These are phyloP conservation scores for Paraleonurus japonicus DNA, from an alignment of 257 asterid genomes.

Conservation along the genomic window DNA sequence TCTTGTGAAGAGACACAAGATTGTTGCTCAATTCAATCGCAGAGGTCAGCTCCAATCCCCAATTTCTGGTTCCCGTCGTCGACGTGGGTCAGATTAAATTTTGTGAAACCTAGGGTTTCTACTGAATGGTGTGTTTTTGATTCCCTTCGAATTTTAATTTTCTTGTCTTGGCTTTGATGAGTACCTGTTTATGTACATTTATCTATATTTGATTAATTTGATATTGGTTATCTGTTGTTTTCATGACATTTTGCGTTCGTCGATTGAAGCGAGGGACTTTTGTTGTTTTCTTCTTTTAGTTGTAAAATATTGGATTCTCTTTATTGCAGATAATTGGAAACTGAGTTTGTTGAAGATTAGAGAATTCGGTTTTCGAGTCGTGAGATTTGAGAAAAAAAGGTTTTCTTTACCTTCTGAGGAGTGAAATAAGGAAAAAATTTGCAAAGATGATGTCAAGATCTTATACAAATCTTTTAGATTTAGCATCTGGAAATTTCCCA, in stretches of 20 bases:
- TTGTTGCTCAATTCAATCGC: conserved; percentile 38
- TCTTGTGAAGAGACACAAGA: conserved; percentile 30
- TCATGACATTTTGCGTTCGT: conserved; percentile 14
- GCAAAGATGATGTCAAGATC: conserved; percentile 84
- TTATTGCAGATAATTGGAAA: conserved; percentile 45
- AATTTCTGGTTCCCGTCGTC: conserved; percentile 25
- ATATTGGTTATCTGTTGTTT: conserved; percentile 22
- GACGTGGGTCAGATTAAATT: conserved; percentile 26
- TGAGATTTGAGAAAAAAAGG: conserved; percentile 28
- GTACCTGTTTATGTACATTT: conserved; percentile 22
- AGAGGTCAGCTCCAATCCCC: conserved; percentile 40
- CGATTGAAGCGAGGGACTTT: conserved; percentile 22
- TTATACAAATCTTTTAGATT: conserved; percentile 77
- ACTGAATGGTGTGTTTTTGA: conserved; percentile 9
- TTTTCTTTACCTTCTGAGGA: conserved; percentile 20
- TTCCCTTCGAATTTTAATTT: conserved; percentile 11
- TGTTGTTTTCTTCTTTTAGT: conserved; percentile 3
- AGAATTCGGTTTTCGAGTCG: conserved; percentile 26
- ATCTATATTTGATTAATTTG: conserved; percentile 35
- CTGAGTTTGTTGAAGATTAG: conserved; percentile 25
- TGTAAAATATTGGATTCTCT: conserved; percentile 14
- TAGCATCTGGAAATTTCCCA: conserved; percentile 85
- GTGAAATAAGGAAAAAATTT: conserved; percentile 28
- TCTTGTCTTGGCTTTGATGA: conserved; percentile 21
- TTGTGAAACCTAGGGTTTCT: conserved; percentile 28